phyloP scores from a whole-genome alignment of 371 early-diverging fungal genomes.

The Saksenaea vasiformis region DNA sequence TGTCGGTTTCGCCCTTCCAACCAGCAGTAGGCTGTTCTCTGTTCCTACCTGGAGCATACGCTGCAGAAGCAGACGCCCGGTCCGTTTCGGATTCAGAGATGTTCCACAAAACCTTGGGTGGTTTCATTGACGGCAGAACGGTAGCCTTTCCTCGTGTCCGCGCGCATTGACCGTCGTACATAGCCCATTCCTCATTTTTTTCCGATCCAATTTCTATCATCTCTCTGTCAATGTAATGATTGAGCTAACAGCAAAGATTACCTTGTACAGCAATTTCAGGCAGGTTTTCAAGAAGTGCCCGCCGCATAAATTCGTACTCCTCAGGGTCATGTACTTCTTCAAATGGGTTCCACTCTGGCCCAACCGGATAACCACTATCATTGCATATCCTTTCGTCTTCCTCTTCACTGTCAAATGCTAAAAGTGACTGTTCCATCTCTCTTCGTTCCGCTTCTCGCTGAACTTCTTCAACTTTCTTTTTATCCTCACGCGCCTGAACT shows the following conservation, averaged over 20 bases:
- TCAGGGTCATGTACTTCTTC: constrained; percentile 43
- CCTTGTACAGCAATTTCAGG: not conserved
- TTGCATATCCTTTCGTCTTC: not conserved
- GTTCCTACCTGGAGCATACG: not conserved
- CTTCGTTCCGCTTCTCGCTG: not conserved
- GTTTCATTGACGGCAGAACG: not conserved
- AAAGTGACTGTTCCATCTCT: not conserved
- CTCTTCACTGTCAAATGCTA: not conserved
- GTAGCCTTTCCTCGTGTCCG: not conserved
- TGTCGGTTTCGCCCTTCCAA: constrained; percentile 44
- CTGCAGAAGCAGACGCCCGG: constrained; percentile 34
- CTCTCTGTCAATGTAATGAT: not conserved
- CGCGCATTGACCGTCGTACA: not conserved
- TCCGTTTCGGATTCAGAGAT: constrained; percentile 5
- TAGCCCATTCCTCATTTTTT: not conserved
- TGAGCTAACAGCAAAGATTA: not conserved
- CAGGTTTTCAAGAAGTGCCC: constrained; percentile 26
- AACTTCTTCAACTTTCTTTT: not conserved
- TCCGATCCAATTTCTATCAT: not conserved
- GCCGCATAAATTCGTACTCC: constrained; percentile 42
- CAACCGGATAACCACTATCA: not conserved
- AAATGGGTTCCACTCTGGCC: constrained; percentile 27
- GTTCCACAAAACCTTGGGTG: not conserved
- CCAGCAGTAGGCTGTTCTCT: not conserved
- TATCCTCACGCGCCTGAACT: not conserved